phyloP scores from a whole-genome alignment of 495 filamentous ascomycete species.

The Parachaetomium inaequale region DNA sequence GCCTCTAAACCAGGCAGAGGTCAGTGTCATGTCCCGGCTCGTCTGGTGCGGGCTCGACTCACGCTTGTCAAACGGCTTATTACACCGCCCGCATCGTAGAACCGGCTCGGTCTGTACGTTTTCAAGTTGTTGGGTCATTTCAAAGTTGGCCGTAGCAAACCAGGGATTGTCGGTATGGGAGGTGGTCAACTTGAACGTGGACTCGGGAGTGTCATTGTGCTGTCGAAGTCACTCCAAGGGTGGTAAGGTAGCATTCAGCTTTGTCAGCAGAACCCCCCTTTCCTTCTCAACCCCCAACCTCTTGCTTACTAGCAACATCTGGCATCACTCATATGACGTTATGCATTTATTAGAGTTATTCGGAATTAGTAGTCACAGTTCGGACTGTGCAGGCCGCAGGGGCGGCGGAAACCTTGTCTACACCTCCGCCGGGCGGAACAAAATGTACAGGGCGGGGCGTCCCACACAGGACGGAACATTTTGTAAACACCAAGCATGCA shows the following conservation, averaged over 20 bases:
- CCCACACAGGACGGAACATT: conserved; percentile 1
- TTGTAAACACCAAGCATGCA: neutral
- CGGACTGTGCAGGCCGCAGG: too few species aligned
- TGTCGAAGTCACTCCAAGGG: neutral
- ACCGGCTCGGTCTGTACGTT: neutral
- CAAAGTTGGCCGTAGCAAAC: neutral
- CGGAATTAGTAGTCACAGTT: too few species aligned
- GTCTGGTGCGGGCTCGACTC: neutral
- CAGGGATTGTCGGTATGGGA: neutral
- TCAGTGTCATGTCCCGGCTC: neutral
- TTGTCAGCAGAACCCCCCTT: neutral
- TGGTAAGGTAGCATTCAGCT: neutral
- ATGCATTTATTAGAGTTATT: too few species aligned
- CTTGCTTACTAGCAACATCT: too few species aligned
- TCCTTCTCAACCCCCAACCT: too few species aligned
- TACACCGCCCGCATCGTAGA: conserved; percentile 7
- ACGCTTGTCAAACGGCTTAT: conserved; percentile 15
- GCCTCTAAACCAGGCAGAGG: neutral
- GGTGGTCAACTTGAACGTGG: too few species aligned
- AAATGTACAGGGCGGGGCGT: neutral
- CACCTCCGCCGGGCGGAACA: neutral
- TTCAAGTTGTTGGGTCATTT: neutral
- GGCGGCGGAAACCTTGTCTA: too few species aligned
- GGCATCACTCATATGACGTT: too few species aligned
- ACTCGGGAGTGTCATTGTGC: neutral